Evolutionary conservation across 345 rosid genomes (phyloP), one percentile per base, ranked within the genome.

Genomic region (Clarkia xantiana): DNA sequence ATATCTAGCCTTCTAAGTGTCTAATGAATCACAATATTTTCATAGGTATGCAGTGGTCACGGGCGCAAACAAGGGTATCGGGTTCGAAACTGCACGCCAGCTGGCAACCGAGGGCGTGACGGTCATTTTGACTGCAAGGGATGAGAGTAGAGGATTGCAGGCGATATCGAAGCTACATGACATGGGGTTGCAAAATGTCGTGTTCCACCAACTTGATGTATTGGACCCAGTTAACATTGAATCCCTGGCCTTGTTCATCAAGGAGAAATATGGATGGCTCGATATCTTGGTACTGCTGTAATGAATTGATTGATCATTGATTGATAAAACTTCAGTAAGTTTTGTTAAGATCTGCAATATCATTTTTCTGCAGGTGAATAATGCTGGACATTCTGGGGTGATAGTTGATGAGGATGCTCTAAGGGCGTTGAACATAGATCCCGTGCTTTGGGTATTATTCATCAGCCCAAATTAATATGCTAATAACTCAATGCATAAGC

Each of bases 161-260:
- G 83, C 79, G 5, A 55, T 62, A 0, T 52, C 55, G 0, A 40
- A 9, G 55, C 75, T 77, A 40, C 75, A 67, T 29, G 40, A 49
- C 2, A 18, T 60, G 57, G 73, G 75, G n/a, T 63, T 73, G 10
- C 17, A 58, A 1, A 66, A 59, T 55, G 71, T 74, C 4, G 40
- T 71, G 38, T 77, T 74, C 60, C 79, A 74, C 52, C 77, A 68
- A 43, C 83, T 74, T 49, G 77, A 77, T 62, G 79, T 73, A 13
- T 53, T 66, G 67, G 79, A 73, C 20, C 63, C 62, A 11, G 11
- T 43, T 23, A 73, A 75, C 57, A 11, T 46, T 14, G 44, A 60
- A 10, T 52, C 59, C 12, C 18, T 71, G 57, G 77, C 75, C 3
- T 11, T 46, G 2, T 74, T 77, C 60, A 34, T 73, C 49, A 40